phyloP scores from a whole-genome alignment of 768 basidiomycete species.

The Mycena capillaripes region DNA sequence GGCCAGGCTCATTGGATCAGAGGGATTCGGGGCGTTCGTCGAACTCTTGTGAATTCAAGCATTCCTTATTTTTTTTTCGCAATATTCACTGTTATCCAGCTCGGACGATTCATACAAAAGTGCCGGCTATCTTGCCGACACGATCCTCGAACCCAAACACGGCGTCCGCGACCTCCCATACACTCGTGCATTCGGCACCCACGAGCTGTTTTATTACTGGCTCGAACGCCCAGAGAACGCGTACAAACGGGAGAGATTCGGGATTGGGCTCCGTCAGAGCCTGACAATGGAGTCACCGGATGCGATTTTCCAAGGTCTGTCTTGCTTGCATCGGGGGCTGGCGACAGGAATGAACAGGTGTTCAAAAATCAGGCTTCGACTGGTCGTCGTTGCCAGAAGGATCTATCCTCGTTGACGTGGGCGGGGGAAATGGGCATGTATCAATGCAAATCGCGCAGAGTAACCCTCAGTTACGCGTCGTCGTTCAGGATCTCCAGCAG shows the following conservation, averaged over 20 bases:
- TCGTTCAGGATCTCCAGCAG: not conserved
- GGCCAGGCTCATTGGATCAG: too few relatives aligned
- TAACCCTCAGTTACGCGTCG: not conserved
- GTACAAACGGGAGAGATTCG: not conserved
- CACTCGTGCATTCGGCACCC: not conserved
- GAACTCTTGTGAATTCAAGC: too few relatives aligned
- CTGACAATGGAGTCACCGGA: not conserved
- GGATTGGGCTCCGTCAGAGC: not conserved
- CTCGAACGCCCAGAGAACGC: not conserved
- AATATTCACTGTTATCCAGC: not conserved
- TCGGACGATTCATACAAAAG: not conserved
- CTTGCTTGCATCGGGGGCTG: too few relatives aligned
- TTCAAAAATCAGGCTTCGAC: slow-evolving; percentile 37
- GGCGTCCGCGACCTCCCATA: not conserved
- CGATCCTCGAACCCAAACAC: not conserved
- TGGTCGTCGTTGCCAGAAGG: slow-evolving; percentile 34
- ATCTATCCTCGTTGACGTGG: slow-evolving; percentile 42
- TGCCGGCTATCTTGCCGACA: not conserved
- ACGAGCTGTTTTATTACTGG: not conserved
- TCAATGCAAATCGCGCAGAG: not conserved
- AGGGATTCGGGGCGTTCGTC: too few relatives aligned
- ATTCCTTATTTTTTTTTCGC: too few relatives aligned
- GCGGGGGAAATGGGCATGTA: not conserved
- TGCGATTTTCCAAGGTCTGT: not conserved
- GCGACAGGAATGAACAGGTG: too few relatives aligned